phyloP scores from a whole-genome alignment of 441 rosid species.

The Capsella rubella region DNA sequence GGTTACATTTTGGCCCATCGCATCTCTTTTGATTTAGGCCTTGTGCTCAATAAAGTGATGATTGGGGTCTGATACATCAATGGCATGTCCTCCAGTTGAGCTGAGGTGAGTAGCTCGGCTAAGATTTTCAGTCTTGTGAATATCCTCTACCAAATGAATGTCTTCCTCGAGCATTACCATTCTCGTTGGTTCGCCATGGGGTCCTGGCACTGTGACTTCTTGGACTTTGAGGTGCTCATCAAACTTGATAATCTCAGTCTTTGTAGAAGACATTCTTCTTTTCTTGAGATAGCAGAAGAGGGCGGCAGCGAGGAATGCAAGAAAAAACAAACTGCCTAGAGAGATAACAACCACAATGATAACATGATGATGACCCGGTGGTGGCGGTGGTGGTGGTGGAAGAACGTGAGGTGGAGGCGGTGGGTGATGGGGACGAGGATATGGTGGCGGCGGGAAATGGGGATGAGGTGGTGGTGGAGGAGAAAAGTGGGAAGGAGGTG shows the following conservation, averaged over 20 bases:
- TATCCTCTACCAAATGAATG: constrained; percentile 58
- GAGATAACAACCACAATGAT: constrained; percentile 71
- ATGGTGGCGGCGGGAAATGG: constrained; percentile 47
- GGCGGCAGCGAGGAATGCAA: constrained; percentile 71
- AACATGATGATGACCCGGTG: constrained; percentile 65
- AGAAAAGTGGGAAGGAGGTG: constrained; percentile 39
- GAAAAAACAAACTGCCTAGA: constrained; percentile 69
- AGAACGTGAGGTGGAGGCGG: constrained; percentile 56
- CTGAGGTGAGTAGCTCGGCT: constrained; percentile 31
- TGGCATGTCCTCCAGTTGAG: constrained; percentile 43
- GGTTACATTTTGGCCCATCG: constrained; percentile 10
- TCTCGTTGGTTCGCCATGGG: constrained; percentile 56
- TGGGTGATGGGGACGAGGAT: constrained; percentile 45
- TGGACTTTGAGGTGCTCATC: constrained; percentile 70
- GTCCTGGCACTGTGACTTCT: constrained; percentile 68
- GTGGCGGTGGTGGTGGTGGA: constrained; percentile 57
- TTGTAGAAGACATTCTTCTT: constrained; percentile 53
- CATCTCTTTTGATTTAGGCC: constrained; percentile 33
- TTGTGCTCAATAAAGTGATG: constrained; percentile 46
- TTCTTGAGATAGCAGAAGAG: constrained; percentile 68
- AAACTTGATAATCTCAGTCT: constrained; percentile 53
- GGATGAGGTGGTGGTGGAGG: constrained; percentile 47
- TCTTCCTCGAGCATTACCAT: constrained; percentile 69
- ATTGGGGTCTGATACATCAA: constrained; percentile 39
- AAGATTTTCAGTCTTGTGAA: constrained; percentile 46